Evolutionary conservation across 148 eudicot species (phyloP), one percentile per base, ranked within the genome.

Genomic region (Pharnaceum exiguum): DNA sequence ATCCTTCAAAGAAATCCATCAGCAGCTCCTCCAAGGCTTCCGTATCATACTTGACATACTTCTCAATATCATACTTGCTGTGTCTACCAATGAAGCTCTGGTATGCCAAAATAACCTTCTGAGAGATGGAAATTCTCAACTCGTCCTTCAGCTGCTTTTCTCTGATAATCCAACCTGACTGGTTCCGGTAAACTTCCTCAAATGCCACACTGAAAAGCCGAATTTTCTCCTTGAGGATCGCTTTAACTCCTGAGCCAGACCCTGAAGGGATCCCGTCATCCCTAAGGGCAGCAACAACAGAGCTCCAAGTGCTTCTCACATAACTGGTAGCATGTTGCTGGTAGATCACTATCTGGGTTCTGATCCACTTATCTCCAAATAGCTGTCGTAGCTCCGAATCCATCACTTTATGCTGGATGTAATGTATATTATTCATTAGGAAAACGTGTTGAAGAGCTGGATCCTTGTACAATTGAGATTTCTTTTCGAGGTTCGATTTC

Each of bases 341-440:
- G 42, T 71, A 81, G 37, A 55, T 69, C 37, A 37, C 57, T 5
- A 71, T 73, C n/a, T 75, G 71, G 3, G 37, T 65, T 44, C 67
- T 67, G 16, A 83, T 73, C 97, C 97, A 90, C 10, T 76, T 79
- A 42, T 79, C 86, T 9, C 88, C 95, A 24, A 77, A 77, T 23
- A 63, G 51, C 9, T 15, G 25, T 29, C 65, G 39, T 1, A 82
- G 63, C 6, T 79, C 67, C 0, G 90, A 84, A 53, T 59, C 63
- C 29, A 62, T 55, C 28, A 84, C 80, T 55, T 87, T 87, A 24
- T 65, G 46, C 15, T 79, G 88, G 58, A 87, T 87, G 69, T 87
- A 87, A 42, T 79, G 85, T 19, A 72, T 55, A 71, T 87, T 87
- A 73, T 87, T 87, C 96, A 84, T 84, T 63, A 84, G 64, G 40